Evolutionary conservation across 202 grass and related monocot species (phyloP).

Genomic region (Digitaria exilis): DNA sequence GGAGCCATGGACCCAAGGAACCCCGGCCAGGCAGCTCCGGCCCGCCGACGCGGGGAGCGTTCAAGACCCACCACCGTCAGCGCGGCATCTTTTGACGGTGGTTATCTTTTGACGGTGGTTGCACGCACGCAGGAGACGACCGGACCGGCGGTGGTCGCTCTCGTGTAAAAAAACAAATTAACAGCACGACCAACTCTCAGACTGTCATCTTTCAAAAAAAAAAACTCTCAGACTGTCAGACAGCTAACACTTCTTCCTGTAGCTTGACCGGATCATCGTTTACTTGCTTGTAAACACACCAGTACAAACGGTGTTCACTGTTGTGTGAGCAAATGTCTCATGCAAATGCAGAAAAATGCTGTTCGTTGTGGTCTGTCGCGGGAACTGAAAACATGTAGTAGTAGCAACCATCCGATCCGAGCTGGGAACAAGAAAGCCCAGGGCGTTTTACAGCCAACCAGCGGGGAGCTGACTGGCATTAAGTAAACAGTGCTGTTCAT

Average conservation of each 20-base stretch:
- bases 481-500: not conserved
- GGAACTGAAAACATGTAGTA: not conserved
- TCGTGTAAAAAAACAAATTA: not conserved
- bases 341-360: not conserved
- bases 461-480: not conserved
- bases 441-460: not conserved
- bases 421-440: not conserved
- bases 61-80: not conserved
- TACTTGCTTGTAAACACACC: not conserved
- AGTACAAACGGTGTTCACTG: not conserved
- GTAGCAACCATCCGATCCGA: not conserved
- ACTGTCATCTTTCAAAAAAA: no score
- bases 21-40: not conserved
- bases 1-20: no score
- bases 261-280: not conserved
- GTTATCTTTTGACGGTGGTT: no score
- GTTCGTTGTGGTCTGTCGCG: not conserved
- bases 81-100: not conserved
- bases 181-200: not conserved
- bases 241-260: not conserved
- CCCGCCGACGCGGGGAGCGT: not conserved
- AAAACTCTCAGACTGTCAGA: no score
- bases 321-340: not conserved
- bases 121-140: not conserved
- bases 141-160: not conserved